Percentiles rank a stretch among this genome's conserved stretches.
Evolutionary conservation across 2,329 filamentous ascomycete genomes (phyloP).

Genomic region (Talaromyces islandicus): DNA sequence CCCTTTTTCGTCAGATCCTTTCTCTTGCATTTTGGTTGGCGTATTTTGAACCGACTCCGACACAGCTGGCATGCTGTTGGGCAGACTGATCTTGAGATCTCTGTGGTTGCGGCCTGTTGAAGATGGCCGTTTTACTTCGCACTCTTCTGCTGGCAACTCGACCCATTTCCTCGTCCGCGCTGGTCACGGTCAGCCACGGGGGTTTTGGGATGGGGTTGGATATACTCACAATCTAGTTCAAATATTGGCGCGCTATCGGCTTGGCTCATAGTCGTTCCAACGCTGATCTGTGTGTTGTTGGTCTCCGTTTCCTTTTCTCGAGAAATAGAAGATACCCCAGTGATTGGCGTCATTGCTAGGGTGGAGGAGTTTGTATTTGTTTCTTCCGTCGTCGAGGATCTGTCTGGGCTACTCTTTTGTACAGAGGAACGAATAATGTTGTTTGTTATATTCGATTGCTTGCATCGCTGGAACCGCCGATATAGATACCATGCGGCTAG

Average conservation of each 20-base stretch:
- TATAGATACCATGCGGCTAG: not conserved
- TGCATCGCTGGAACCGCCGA: not conserved
- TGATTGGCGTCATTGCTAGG: not conserved
- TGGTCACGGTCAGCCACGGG: not conserved
- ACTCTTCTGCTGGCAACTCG: constrained; percentile 6
- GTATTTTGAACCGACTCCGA: constrained; percentile 4
- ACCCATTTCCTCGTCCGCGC: constrained; percentile 1
- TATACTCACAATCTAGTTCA: constrained; percentile 8
- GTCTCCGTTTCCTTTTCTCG: not conserved
- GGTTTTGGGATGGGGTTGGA: not conserved
- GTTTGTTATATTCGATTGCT: not conserved
- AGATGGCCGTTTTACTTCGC: not conserved
- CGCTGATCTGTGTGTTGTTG: not conserved
- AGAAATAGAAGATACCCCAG: not conserved
- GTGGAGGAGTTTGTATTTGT: not conserved
- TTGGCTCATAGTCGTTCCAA: not conserved
- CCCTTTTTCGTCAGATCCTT: not conserved
- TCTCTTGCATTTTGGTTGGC: not conserved
- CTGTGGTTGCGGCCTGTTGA: not conserved
- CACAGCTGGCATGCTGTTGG: not conserved
- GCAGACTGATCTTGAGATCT: not conserved
- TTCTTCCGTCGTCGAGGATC: not conserved
- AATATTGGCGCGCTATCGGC: constrained; percentile 2
- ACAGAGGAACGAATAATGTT: not conserved
- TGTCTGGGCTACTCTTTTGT: not conserved